Base-by-base conservation (phyloP, 441 rosid species). In the Viola pubescens region DNA sequence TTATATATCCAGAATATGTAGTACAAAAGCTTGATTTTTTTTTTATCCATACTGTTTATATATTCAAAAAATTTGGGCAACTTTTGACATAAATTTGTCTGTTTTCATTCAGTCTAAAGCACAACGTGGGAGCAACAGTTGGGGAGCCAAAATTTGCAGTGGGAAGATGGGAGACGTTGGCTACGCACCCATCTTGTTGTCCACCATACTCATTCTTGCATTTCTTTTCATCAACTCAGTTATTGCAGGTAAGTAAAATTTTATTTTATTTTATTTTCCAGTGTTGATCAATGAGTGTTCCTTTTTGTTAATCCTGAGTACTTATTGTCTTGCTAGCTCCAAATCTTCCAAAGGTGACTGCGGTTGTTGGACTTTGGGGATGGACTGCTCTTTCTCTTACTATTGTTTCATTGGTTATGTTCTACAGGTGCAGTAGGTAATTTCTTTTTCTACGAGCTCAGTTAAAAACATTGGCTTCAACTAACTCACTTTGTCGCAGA, bases 361-460 rank as follows among this genome's bases (percentile, higher is more conserved):
- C 97, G 64, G 71, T 60, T 79, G 75, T 78, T 79, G 98, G 92
- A 64, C 75, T 89, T 54, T 89, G 97, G 97, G 87, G 85, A 49
- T 86, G 94, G 85, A 66, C 68, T 42, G 73, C 83, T 71, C 81
- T 89, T 65, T 83, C 97, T 67, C 61, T 81, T 44, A 84, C 85
- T 54, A 62, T 75, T 71, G 68, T 60, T 68, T 64, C 96, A 5
- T 71, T 92, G 60, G 45, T 86, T 58, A 69, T 83, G 80, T 79
- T 92, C 68, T 79, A 80, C 69, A 77, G 80, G 64, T 88, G 90
- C 71, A 79, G 89, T 63, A 81, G 96, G 97, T 92, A 86, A 75
- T 59, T 37, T 63, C 52, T 67, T 61, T 44, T 55, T 40, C 70
- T 70, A 59, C 64, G 48, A 26, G 34, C 34, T 26, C 34, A 26